Evolutionary conservation across 257 asterid genomes (phyloP).

Genomic region (Scutellaria minor): DNA sequence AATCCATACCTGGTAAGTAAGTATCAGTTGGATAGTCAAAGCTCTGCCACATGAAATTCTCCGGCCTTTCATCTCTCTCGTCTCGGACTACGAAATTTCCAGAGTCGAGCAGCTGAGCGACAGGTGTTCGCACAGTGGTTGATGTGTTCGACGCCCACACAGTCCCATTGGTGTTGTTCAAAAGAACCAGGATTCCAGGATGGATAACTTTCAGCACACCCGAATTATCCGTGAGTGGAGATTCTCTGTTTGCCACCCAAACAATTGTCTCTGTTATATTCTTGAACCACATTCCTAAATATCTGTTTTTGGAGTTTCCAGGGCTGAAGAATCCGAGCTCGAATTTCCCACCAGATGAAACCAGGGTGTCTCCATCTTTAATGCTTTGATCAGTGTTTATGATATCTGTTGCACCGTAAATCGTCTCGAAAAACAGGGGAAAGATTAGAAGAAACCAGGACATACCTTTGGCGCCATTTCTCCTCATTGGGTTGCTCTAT

Average conservation of each 20-base stretch:
- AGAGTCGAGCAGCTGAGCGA: slow-evolving; percentile 38
- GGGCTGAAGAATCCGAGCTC: slow-evolving; percentile 38
- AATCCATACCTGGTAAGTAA: slow-evolving; percentile 32
- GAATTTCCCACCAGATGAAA: slow-evolving; percentile 30
- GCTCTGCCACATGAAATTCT: slow-evolving; percentile 39
- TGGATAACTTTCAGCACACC: slow-evolving; percentile 31
- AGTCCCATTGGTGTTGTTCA: slow-evolving; percentile 17
- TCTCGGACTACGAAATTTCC: slow-evolving; percentile 45
- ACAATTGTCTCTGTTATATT: slow-evolving; percentile 34
- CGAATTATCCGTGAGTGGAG: slow-evolving; percentile 32
- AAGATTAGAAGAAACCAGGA: slow-evolving; percentile 6
- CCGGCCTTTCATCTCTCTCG: not conserved
- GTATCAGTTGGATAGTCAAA: slow-evolving; percentile 40
- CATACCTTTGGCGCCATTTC: not conserved
- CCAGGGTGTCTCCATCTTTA: slow-evolving; percentile 29
- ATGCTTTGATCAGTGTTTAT: slow-evolving; percentile 14
- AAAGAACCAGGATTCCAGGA: slow-evolving; percentile 35
- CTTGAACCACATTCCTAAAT: slow-evolving; percentile 48
- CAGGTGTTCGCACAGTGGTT: slow-evolving; percentile 3
- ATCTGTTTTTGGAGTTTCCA: slow-evolving; percentile 36
- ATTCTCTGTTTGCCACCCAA: slow-evolving; percentile 48
- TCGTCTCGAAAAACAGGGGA: slow-evolving; percentile 3
- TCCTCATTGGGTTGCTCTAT: not conserved
- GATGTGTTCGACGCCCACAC: slow-evolving; percentile 40
- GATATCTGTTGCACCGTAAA: slow-evolving; percentile 18